Conservation (phyloP, 352 stramenopile species). For the Phytophthora macrochlamydospora region DNA sequence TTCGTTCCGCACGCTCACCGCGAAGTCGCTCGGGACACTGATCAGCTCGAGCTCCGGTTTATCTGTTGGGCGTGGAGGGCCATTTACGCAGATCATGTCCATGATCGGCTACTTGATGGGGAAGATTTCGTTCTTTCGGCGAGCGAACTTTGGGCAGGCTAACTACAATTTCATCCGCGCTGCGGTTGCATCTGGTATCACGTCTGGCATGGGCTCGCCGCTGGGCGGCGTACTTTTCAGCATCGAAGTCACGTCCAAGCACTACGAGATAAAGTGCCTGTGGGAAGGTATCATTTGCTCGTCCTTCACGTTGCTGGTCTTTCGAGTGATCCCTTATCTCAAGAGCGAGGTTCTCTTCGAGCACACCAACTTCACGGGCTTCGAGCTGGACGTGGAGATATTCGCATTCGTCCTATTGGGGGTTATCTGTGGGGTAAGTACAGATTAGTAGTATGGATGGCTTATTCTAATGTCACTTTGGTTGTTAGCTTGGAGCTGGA, state of each 20-base stretch:
- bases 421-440: constrained; percentile 65
- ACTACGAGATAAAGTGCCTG: constrained; percentile 87
- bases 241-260: constrained; percentile 83
- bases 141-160: constrained; percentile 71
- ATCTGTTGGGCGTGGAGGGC: constrained; percentile 71
- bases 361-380: constrained; percentile 78
- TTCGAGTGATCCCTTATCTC: constrained; percentile 74
- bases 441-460: not conserved
- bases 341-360: constrained; percentile 83
- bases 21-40: constrained; percentile 71
- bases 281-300: constrained; percentile 88
- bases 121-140: constrained; percentile 71
- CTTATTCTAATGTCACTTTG: too few relatives aligned
- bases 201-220: constrained; percentile 80
- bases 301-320: constrained; percentile 78
- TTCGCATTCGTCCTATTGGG: constrained; percentile 77
- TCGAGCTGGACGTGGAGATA: constrained; percentile 84
- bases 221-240: constrained; percentile 81
- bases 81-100: constrained; percentile 80
- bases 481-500: constrained; percentile 55
- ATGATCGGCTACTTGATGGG: constrained; percentile 78
- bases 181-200: constrained; percentile 78
- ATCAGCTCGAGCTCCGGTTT: constrained; percentile 72
- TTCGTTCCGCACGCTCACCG: constrained; percentile 70
- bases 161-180: constrained; percentile 79